Evolutionary conservation across 345 rosid species (phyloP), one percentile per base, ranked within the genome.

Genomic region (Linum usitatissimum): DNA sequence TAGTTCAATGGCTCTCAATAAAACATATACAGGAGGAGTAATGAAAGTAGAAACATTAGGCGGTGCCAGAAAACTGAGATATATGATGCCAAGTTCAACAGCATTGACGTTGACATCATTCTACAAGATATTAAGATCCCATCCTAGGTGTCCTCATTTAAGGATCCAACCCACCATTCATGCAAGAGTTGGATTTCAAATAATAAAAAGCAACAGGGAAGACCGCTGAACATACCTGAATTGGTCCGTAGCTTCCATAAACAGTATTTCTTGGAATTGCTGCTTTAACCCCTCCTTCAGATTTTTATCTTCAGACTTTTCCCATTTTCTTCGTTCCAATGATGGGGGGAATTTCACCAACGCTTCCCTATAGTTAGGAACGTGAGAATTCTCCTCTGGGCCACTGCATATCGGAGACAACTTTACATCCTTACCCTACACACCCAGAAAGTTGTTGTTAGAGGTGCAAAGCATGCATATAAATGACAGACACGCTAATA

Each of bases 301-400:
- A 59, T 81, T 90, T 79, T 83, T 79, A 66, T 64, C 87, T 71
- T 93, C 99, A 48, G 18, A 74, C 51, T 64, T 64, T 53, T 86
- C 77, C 99, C 99, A 93, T 49, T 77, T 87, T 69, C 76, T 87
- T 36, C 79, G 75, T n/a, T 78, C 68, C 17, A 85, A 64, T 30
- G 73, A 60, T 65, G 76, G 70, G 18, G 94, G 97, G 78, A 69
- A 81, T 62, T 64, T 76, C 63, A 55, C 56, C 68, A 87, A 58
- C 42, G 84, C 90, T 78, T 56, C 63, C 74, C 76, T 78, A 70
- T 84, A 87, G 60, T 77, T 80, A 54, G 80, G 78, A 69, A 80
- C 95, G 54, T 80, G 83, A 67, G 78, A 75, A 77, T 87, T 90
- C 71, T 86, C 92, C 62, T 68, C 73, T 65, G 97, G 99, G 53